Base-by-base conservation (phyloP, 2,329 filamentous ascomycete species). In the Penicillium palitans region DNA sequence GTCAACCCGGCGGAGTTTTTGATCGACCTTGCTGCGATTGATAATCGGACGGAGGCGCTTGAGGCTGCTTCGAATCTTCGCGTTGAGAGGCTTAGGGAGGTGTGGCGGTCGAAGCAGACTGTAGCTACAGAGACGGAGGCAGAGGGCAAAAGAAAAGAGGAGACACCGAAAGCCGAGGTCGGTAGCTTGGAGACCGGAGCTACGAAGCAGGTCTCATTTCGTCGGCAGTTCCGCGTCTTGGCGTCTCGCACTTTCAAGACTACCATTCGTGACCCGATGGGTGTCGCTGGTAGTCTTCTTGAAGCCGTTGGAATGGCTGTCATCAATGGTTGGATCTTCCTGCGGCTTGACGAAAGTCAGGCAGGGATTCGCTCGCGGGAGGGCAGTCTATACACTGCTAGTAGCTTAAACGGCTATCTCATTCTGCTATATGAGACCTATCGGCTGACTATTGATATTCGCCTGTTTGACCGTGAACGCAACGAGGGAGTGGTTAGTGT, bases 1-100 rank as follows among this genome's bases (percentile, higher is more conserved):
- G 88, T 90, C 46, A 93, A 93, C 65, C 90, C 90, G 0, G 90
- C 90, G 2, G 90, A 93, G 64, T 89, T 87, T 68, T 73, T 91
- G 50, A 88, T 93, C 55, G 90, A 93, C 63, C 79, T 90, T 33
- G 87, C 89, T 1, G 89, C 90, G 6, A 79, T 91, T 12, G 90
- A 93, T 67, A 90, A 87, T 66, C 83, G 90, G 6, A 87, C 84
- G 0, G 80, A 84, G 0, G 87, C 90, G 64, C 76, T 87, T 4
- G 90, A 93, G 68, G 74, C 76, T 15, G 79, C 81, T 37, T 89
- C 85, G 0, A 79, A 79, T 15, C 75, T 78, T 1, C 81, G 89
- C 9, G 87, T 92, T 0, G 77, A 85, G n/a, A 70, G 73, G 9
- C 76, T 93, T 24, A 87, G 85, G 67, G 69, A 72, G 5, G 81